Percentiles rank a stretch among this genome's conserved stretches.
phyloP scores from a whole-genome alignment of 148 eudicot genomes.

The Rhododendron ferrugineum region DNA sequence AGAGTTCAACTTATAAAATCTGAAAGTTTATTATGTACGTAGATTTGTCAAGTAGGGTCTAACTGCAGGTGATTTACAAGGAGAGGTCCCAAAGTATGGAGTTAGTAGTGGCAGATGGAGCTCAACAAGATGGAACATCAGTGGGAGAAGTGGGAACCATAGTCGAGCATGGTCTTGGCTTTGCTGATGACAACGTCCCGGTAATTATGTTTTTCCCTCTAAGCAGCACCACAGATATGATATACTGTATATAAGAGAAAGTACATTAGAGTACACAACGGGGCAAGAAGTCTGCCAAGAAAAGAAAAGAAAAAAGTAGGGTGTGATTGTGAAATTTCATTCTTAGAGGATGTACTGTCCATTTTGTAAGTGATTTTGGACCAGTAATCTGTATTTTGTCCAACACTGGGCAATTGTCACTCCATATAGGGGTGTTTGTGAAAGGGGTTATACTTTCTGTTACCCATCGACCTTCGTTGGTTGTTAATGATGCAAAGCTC shows the following conservation, averaged over 20 bases:
- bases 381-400: neutral
- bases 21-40: neutral
- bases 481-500: neutral
- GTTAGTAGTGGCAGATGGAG: conserved; percentile 10
- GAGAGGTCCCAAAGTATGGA: conserved; percentile 35
- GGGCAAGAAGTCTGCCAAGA: neutral
- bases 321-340: neutral
- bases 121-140: conserved; percentile 14
- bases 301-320: neutral
- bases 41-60: neutral
- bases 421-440: neutral
- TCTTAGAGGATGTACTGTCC: neutral
- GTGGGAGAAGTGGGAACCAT: conserved; percentile 11
- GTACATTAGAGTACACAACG: neutral
- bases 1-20: neutral
- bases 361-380: neutral
- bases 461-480: neutral
- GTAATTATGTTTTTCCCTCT: conserved; percentile 6
- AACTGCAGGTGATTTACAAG: conserved; percentile 29
- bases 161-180: conserved; percentile 15
- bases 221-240: neutral
- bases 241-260: neutral
- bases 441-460: neutral
- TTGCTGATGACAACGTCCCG: conserved; percentile 16
- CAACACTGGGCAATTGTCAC: neutral